Evolutionary conservation across 192 early-diverging fungal genomes (phyloP), one percentile per base, ranked within the genome.

Genomic region (Entomortierella chlamydospora): DNA sequence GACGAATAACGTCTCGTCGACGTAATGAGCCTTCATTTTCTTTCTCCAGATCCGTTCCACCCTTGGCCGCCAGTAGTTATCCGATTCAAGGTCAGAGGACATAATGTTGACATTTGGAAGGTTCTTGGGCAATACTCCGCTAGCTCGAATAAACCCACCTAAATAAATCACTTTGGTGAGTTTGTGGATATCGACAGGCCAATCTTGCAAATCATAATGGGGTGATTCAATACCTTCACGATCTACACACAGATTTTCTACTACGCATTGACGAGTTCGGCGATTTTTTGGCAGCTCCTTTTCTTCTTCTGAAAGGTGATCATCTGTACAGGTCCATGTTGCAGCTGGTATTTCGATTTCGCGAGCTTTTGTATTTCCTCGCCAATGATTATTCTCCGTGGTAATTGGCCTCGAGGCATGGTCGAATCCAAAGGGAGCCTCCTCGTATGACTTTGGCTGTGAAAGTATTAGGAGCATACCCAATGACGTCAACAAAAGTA

Each of bases 1-100:
- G n/a, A 85, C 82, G 63, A 77, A 82, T 9, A 86, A 1, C 0
- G 73, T 80, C 7, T 86, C 82, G 26, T 83, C 56, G 28, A 86
- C 72, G 53, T 70, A 76, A 8, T 73, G 68, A 0, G 52, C 76
- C 22, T 43, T 31, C 4, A 56, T 65, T 23, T 45, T 30, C 29
- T 65, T 58, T 0, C 61, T 51, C 54, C 67, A 70, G 2, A 41
- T 22, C 39, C 60, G 50, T 29, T 59, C 33, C n/a, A 80, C 43
- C 47, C 61, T 60, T 17, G 76, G 68, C 55, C 70, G 56, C 76
- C 76, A 80, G 45, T 65, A 61, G n/a, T 31, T n/a, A 34, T 80
- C 76, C 12, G 68, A 58, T 2, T 49, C 25, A n/a, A 41, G 23
- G 30, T 70, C 76, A 15, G 76, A 57, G 8, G 67, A 70, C 61